Evolutionary conservation across 2,329 filamentous ascomycete species (phyloP).

Genomic region (Beauveria bassiana): DNA sequence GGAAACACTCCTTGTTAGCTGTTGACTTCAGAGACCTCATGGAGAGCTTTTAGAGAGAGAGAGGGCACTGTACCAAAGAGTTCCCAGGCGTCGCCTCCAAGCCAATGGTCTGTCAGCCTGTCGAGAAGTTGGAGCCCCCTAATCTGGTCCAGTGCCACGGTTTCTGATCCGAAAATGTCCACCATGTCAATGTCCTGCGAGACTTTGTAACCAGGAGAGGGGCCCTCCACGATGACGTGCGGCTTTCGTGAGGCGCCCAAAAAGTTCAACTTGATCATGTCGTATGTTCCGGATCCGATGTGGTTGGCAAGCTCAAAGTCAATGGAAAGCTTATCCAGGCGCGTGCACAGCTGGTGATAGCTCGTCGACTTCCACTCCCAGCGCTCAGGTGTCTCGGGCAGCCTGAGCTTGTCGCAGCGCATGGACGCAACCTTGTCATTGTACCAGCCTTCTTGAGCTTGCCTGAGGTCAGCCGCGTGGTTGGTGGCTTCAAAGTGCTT

Average conservation of each 20-base stretch:
- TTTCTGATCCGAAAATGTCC: not conserved
- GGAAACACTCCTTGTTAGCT: not conserved
- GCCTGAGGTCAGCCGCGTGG: not conserved
- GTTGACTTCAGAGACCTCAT: too few relatives aligned
- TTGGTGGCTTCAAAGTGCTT: not conserved
- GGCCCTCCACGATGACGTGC: not conserved
- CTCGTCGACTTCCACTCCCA: not conserved
- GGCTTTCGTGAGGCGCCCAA: not conserved
- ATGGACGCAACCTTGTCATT: not conserved
- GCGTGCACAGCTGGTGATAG: not conserved
- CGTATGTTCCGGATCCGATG: not conserved
- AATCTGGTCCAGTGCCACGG: not conserved
- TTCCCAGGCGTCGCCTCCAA: not conserved
- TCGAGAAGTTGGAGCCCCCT: not conserved
- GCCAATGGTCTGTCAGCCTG: not conserved
- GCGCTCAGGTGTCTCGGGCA: not conserved
- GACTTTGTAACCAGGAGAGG: not conserved
- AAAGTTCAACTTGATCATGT: not conserved
- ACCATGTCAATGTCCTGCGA: not conserved
- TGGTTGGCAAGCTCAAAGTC: not conserved
- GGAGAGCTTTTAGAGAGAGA: not conserved
- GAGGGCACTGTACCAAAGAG: not conserved
- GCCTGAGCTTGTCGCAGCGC: not conserved
- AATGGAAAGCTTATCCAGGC: not conserved
- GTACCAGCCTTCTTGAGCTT: not conserved